Evolutionary conservation across 169 alveolate species (phyloP).

Genomic region (Plasmodium relictum): DNA sequence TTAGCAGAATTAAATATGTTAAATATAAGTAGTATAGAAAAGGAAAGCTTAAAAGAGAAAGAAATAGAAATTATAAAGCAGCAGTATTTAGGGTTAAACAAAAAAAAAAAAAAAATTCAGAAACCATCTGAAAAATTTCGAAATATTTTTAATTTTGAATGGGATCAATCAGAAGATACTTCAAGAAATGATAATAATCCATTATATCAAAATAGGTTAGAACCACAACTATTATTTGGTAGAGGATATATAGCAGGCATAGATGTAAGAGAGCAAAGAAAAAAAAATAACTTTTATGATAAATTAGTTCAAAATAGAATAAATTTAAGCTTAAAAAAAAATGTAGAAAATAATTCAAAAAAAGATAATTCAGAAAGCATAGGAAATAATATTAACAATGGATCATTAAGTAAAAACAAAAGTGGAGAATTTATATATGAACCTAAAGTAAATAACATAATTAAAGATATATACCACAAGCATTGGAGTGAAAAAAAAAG

Average conservation of each 20-base stretch:
- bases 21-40: conserved; percentile 33
- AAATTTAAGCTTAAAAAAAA: conserved; percentile 28
- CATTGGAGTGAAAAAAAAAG: conserved; percentile 92
- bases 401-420: conserved; percentile 20
- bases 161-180: conserved; percentile 93
- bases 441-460: conserved; percentile 67
- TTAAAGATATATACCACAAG: conserved; percentile 76
- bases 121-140: conserved; percentile 95
- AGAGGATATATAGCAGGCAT: conserved; percentile 92
- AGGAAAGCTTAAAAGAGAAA: conserved; percentile 83
- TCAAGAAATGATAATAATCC: conserved; percentile 90
- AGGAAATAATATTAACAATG: conserved; percentile 3
- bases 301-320: conserved; percentile 83
- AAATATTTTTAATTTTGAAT: conserved; percentile 90
- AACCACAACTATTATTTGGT: conserved; percentile 93
- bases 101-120: conserved; percentile 89
- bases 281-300: conserved; percentile 87
- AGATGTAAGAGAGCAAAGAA: conserved; percentile 88
- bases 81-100: conserved; percentile 91
- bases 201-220: conserved; percentile 89
- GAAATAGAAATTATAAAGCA: conserved; percentile 91
- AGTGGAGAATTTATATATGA: conserved; percentile 60
- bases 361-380: conserved; percentile 25
- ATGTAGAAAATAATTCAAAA: neutral
- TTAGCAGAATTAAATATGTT: conserved; percentile 80